phyloP scores from a whole-genome alignment of 2,329 filamentous ascomycete species.

The Fonsecaea multimorphosa region DNA sequence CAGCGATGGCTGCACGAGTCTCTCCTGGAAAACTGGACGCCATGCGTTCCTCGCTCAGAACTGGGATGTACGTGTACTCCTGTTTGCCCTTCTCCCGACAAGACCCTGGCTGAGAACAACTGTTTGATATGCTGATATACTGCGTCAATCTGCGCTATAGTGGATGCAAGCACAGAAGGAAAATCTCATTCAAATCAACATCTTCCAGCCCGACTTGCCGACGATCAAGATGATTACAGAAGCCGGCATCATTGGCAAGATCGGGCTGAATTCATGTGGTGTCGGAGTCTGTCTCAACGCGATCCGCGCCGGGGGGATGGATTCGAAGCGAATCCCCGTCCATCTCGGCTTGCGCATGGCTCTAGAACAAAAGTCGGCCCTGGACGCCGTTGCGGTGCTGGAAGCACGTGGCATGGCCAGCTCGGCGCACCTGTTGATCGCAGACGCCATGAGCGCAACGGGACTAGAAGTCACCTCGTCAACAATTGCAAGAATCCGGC shows the following conservation, averaged over 20 bases:
- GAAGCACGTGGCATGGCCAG: constrained; percentile 55
- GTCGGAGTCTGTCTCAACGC: constrained; percentile 64
- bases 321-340: constrained; percentile 55
- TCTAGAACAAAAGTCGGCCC: constrained; percentile 53
- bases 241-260: constrained; percentile 49
- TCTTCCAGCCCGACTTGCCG: constrained; percentile 53
- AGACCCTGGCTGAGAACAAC: too few relatives aligned
- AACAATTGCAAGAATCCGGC: constrained; percentile 36
- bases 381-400: constrained; percentile 58
- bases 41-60: constrained; percentile 58
- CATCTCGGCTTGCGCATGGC: constrained; percentile 60
- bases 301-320: constrained; percentile 57
- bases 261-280: constrained; percentile 55
- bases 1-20: constrained; percentile 62
- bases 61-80: constrained; percentile 56
- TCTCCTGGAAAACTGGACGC: constrained; percentile 55
- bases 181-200: constrained; percentile 58
- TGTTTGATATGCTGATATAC: neutral
- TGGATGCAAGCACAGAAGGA: constrained; percentile 56
- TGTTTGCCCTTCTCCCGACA: constrained; percentile 3
- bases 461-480: constrained; percentile 55
- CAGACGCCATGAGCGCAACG: constrained; percentile 51
- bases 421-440: constrained; percentile 61
- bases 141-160: neutral
- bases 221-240: constrained; percentile 62